Conservation (phyloP, 495 filamentous ascomycete species). For the Penicillium salamii region DNA sequence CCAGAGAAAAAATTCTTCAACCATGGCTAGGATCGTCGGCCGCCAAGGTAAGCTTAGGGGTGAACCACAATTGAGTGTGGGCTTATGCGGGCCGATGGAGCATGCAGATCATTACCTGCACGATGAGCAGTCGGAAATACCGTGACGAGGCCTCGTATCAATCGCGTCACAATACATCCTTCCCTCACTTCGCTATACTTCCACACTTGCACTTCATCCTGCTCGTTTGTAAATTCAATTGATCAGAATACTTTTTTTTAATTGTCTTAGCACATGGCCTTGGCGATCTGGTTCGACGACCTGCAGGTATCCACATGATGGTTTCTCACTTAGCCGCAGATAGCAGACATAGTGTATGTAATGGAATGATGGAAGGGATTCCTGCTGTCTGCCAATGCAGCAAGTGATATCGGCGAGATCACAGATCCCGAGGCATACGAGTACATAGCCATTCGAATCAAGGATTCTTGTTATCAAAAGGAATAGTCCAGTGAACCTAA, state of each 20-base stretch:
- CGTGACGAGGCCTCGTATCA: conserved; percentile 7
- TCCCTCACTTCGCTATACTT: neutral
- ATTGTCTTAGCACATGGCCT: neutral
- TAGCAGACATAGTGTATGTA: neutral
- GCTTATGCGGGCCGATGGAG: conserved; percentile 8
- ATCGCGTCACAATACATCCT: neutral
- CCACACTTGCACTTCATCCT: too few species aligned
- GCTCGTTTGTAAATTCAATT: too few species aligned
- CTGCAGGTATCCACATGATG: neutral
- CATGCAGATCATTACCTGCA: conserved; percentile 9
- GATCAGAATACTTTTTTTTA: neutral
- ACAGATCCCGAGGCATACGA: neutral
- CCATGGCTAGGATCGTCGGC: neutral
- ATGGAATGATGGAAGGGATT: too few species aligned
- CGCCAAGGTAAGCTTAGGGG: neutral
- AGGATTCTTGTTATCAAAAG: too few species aligned
- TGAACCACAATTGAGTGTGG: conserved; percentile 3
- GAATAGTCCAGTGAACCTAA: neutral
- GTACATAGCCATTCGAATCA: too few species aligned
- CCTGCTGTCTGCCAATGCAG: too few species aligned
- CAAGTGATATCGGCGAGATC: too few species aligned
- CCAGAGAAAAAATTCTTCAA: neutral
- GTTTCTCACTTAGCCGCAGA: neutral
- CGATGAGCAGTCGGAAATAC: conserved; percentile 9
- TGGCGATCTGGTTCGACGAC: neutral